These are phyloP conservation scores for Coniochaeta sp. DNA, from an alignment of 2,329 filamentous ascomycete species.

Conservation along the genomic window DNA sequence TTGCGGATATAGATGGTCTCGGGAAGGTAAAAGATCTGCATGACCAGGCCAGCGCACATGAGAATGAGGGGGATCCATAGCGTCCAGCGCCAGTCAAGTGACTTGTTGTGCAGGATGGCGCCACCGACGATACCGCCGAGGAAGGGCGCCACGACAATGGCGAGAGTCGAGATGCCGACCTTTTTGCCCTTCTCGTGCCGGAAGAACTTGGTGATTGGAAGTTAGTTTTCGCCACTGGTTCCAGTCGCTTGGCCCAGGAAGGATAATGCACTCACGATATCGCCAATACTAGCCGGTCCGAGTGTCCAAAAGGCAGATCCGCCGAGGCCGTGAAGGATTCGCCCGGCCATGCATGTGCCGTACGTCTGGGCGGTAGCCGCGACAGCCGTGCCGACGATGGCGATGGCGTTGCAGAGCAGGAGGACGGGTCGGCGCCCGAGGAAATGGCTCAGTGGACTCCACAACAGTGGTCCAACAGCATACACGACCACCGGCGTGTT, in stretches of 20 bases:
- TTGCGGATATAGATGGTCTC: neutral
- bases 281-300: neutral
- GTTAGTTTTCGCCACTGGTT: no score
- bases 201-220: no score
- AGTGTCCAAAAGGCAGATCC: neutral
- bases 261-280: no score
- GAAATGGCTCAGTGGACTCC: constrained; percentile 4
- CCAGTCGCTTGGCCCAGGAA: no score
- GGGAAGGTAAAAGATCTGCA: neutral
- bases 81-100: neutral
- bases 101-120: constrained; percentile 5
- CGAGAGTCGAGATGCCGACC: constrained; percentile 6
- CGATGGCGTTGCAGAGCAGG: constrained; percentile 5
- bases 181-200: constrained; percentile 8
- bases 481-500: constrained; percentile 3
- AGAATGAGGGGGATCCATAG: constrained; percentile 4
- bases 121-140: constrained; percentile 6
- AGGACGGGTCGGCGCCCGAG: constrained; percentile 4
- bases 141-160: constrained; percentile 7
- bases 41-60: neutral
- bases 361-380: constrained; percentile 3
- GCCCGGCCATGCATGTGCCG: constrained; percentile 3
- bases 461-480: constrained; percentile 1
- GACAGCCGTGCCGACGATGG: constrained; percentile 4
- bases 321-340: neutral